Evolutionary conservation across 345 rosid genomes (phyloP).

Genomic region (Hibiscus syriacus): DNA sequence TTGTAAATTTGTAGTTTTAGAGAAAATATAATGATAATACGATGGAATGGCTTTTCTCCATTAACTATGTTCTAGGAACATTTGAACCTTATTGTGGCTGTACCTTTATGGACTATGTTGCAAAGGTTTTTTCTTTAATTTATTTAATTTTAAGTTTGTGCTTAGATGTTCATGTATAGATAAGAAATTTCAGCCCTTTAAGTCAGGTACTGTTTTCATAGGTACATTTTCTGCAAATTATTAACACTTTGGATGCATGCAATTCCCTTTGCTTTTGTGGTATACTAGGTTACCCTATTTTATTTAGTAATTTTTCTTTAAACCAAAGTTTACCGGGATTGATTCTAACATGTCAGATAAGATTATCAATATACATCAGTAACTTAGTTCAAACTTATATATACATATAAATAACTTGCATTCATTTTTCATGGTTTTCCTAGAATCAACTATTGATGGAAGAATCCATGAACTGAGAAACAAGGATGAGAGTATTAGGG

Average conservation of each 20-base stretch:
- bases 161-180: neutral
- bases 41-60: neutral
- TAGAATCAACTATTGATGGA: constrained; percentile 29
- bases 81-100: neutral
- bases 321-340: constrained; percentile 3
- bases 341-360: neutral
- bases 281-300: constrained; percentile 1
- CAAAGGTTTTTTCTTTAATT: neutral
- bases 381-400: constrained; percentile 7
- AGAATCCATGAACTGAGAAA: constrained; percentile 19
- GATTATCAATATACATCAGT: neutral
- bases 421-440: neutral
- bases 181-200: neutral
- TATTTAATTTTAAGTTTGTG: neutral
- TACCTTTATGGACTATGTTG: neutral
- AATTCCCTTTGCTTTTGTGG: neutral
- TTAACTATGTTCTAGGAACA: neutral
- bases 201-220: neutral
- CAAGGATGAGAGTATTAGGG: constrained; percentile 26
- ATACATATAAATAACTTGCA: neutral
- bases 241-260: neutral
- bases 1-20: neutral
- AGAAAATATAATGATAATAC: neutral
- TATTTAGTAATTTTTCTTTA: neutral
- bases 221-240: neutral